These are phyloP conservation scores for Periconia sp. DNA, from an alignment of 2,329 filamentous ascomycete species.

Conservation along the genomic window DNA sequence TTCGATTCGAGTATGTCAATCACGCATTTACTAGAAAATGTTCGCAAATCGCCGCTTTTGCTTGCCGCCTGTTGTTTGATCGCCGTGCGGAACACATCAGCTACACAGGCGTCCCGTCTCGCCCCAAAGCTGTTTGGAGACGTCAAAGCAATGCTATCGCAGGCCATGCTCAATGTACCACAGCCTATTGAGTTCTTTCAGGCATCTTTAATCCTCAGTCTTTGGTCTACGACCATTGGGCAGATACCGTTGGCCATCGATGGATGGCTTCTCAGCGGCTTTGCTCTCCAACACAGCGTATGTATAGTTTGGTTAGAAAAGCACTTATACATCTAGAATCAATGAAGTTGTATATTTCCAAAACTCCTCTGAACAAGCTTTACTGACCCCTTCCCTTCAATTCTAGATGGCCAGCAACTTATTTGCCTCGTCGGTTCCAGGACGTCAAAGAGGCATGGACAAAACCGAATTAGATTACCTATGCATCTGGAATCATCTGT, in stretches of 20 bases:
- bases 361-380: not conserved
- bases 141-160: constrained; percentile 32
- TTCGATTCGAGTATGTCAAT: constrained; percentile 35
- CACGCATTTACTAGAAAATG: constrained; percentile 29
- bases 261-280: constrained; percentile 50
- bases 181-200: constrained; percentile 50
- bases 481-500: constrained; percentile 50
- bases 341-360: too few relatives aligned
- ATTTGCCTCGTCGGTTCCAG: constrained; percentile 24
- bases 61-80: constrained; percentile 46
- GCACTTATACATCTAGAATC: too few relatives aligned
- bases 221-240: constrained; percentile 52
- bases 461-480: constrained; percentile 32
- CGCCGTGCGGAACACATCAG: constrained; percentile 46
- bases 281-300: constrained; percentile 46
- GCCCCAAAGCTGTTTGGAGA: constrained; percentile 45
- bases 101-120: constrained; percentile 38
- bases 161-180: constrained; percentile 39
- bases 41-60: constrained; percentile 43
- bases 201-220: constrained; percentile 44
- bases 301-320: too few relatives aligned
- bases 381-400: not conserved
- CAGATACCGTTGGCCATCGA: constrained; percentile 49
- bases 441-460: constrained; percentile 5
- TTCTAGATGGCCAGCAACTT: constrained; percentile 32